Evolutionary conservation across 495 filamentous ascomycete species (phyloP), one percentile per base, ranked within the genome.

Genomic region (Oidiodendron maius): DNA sequence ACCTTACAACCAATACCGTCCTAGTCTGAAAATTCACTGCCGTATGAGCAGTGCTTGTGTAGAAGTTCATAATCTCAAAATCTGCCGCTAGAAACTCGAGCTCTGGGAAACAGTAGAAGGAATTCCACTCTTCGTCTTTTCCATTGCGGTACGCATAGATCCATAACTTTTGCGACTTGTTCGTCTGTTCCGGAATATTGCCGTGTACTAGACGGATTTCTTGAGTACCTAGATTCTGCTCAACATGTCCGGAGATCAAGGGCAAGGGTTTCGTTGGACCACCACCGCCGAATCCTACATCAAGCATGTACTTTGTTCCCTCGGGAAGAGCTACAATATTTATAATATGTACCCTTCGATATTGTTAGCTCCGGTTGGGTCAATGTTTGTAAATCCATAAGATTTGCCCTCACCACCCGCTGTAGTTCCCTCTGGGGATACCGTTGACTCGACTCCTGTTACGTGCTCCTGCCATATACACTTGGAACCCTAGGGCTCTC

Each of bases 251-350:
- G 6, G 34, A 20, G 41, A 40, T 40, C 6, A 57, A 24, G 10
- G 49, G 54, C 22, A 61, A 42, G 17, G 54, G 58, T 2, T 37
- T 20, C 6, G 51, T 55, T 1, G 59, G 23, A 6, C 54, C 51
- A 13, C 52, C 46, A 17, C 76, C 3, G 3, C 87, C 88, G 46
- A 90, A 90, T 0, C 76, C 85, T 11, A 87, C 82, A 51, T 94
- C 87, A 2, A 89, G 67, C 36, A 79, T 68, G 46, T 77, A 87
- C 49, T 69, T 69, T 9, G 56, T 20, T 11, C 60, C 62, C 6
- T 58, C 56, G 71, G 51, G 44, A 17, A 90, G 68, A 9, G 67
- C 71, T 28, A 89, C 74, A 25, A 91, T 73, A 60, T 82, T 87
- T 25, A 84, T 72, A 62, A 86, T 83, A 61, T 91, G 87, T 16